Evolutionary conservation across 2,329 filamentous ascomycete species (phyloP), one percentile per base, ranked within the genome.

Genomic region (Bipolaris gigantea): DNA sequence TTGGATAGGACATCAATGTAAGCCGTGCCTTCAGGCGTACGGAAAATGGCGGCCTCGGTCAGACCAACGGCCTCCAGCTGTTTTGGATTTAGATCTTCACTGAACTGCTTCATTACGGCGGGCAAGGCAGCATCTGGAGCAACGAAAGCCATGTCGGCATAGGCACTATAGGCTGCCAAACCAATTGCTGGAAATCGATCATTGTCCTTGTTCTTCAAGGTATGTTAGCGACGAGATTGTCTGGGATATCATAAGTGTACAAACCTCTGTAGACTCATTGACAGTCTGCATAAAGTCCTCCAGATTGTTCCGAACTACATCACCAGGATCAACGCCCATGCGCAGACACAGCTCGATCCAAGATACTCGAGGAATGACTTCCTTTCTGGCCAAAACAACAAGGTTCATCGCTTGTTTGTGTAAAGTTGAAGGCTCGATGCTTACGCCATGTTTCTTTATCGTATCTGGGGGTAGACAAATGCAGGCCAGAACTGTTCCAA

Each of bases 1-100:
- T 90, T 92, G 32, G 89, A 90, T 5, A 99, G 81, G 0, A 97
- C 90, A 74, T 99, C 94, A 18, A 99, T 82, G 65, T 96, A 97
- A 13, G 87, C 83, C 1, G 88, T 92, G 1, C 92, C 93, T 72
- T 95, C 91, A 1, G 92, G 89, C 0, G 93, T 96, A 40, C 91
- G 87, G 73, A 92, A 94, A 54, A 99, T 97, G 15, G 92, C 92
- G 25, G 92, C 91, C 73, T 99, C 94, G 2, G 91, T 88, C 10
- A 92, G 89, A 0, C 92, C 91, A 59, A 97, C 82, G 19, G 84
- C 82, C 11, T 85, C 80, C 3, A 97, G 80, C 55, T 90, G 86
- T 39, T 81, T 76, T 1, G 85, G 81, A 59, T 92, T 81, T 18
- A 99, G 80, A 72, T 97, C 92, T 25, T 82, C 75, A 49, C 82